Base-by-base conservation (phyloP, 2,329 filamentous ascomycete genomes). In the Teratosphaeria nubilosa region DNA sequence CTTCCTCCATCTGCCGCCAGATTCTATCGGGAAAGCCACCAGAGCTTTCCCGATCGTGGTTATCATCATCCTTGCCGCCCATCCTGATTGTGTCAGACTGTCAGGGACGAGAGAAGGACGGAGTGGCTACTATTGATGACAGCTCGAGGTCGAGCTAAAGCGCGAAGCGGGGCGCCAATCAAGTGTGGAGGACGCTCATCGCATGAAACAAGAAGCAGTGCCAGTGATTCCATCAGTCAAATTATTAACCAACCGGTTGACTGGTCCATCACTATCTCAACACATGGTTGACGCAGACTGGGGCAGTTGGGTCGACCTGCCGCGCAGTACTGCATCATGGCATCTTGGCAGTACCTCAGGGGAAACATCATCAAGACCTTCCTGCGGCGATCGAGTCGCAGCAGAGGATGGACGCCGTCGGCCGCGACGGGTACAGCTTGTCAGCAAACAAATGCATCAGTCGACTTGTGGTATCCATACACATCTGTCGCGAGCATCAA, bases 1-100 rank as follows among this genome's bases (percentile, higher is more conserved):
- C 60, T 5, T 27, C 51, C 51, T 58, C 25, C 60, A 62, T 62
- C 30, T 59, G 53, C 13, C 41, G 16, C 32, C 59, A 56, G n/a
- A 62, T 30, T 13, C 54, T 53, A 32, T 51, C 31, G 6, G 60
- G 58, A 30, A 59, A 58, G 41, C 57, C 58, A 48, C 51, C 57
- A 13, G 41, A 48, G 41, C 41, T 48, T 7, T 34, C 25, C 5
- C 51, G 51, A 22, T 30, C 51, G 16, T 30, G 25, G n/a, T n/a
- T n/a, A 13, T 53, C 51, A 31, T 53, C 51, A 16, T 53, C 51
- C 51, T 53, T 53, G 25, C 51, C 51, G 31, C 51, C 51, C 51
- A 53, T 53, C 22, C 3, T 30, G 20, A 9, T 6, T 11, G n/a
- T 6, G 16, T 48, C 22, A 6, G 16, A 48, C 9, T 10, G 41